Percentiles rank a stretch among this genome's conserved stretches.
Conservation (phyloP, 208 protist genomes). For the Acanthamoeba lenticulata region DNA sequence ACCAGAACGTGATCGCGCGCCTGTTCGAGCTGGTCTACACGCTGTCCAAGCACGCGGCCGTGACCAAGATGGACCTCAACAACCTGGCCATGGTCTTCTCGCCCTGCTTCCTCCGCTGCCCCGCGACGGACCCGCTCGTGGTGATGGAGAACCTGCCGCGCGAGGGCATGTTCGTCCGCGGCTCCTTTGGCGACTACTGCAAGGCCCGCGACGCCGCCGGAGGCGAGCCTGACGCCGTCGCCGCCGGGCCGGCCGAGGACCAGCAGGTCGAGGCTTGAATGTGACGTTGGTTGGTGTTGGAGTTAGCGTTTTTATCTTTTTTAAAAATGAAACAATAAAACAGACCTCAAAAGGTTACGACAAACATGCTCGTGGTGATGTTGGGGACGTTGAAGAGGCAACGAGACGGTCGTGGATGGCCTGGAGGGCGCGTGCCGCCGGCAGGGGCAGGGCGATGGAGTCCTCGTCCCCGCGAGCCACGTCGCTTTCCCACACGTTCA, state of each 20-base stretch:
- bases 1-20: slow-evolving; percentile 44
- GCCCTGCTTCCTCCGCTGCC: slow-evolving; percentile 60
- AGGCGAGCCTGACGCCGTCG: neutral
- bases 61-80: slow-evolving; percentile 56
- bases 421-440: no score
- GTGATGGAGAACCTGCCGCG: slow-evolving; percentile 59
- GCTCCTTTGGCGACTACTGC: slow-evolving; percentile 56
- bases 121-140: slow-evolving; percentile 49
- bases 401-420: no score
- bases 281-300: no score
- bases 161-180: slow-evolving; percentile 51
- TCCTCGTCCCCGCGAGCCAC: neutral
- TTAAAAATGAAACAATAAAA: no score
- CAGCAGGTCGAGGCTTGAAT: no score
- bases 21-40: slow-evolving; percentile 52
- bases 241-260: no score
- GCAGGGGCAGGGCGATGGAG: neutral
- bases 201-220: slow-evolving; percentile 2
- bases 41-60: neutral
- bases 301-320: no score
- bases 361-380: no score
- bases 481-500: neutral
- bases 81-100: slow-evolving; percentile 66
- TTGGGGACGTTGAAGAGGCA: no score
- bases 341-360: no score